These are phyloP conservation scores for Cyberlindnera xishuangbannaensis DNA, from an alignment of 805 yeast genomes.

Conservation along the genomic window DNA sequence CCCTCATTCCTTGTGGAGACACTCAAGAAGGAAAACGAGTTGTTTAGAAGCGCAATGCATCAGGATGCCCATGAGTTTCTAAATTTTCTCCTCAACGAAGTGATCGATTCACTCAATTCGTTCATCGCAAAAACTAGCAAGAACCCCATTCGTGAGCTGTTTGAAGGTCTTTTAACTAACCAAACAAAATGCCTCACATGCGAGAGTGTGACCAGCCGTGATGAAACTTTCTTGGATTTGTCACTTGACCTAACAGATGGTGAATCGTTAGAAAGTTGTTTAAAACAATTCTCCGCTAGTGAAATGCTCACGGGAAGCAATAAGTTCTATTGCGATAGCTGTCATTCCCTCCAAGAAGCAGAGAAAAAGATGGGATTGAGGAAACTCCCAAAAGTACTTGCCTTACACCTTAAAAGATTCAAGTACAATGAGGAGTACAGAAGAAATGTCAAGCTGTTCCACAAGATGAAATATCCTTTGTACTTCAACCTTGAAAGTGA, in stretches of 20 bases:
- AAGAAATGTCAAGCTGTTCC: slow-evolving; percentile 79
- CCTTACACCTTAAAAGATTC: slow-evolving; percentile 86
- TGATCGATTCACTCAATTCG: slow-evolving; percentile 38
- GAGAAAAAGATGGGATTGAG: slow-evolving; percentile 81
- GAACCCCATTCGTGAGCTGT: slow-evolving; percentile 61
- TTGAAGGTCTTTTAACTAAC: slow-evolving; percentile 80
- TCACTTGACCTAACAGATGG: slow-evolving; percentile 78
- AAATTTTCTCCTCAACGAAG: slow-evolving; percentile 77
- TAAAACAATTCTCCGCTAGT: slow-evolving; percentile 75
- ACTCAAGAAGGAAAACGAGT: slow-evolving; percentile 72
- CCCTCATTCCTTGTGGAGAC: slow-evolving; percentile 71
- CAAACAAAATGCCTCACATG: slow-evolving; percentile 89
- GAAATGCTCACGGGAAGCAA: slow-evolving; percentile 84
- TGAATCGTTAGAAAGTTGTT: slow-evolving; percentile 67
- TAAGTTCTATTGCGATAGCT: slow-evolving; percentile 88
- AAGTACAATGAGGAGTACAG: slow-evolving; percentile 82
- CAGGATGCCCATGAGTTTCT: slow-evolving; percentile 98
- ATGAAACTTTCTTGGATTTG: slow-evolving; percentile 82
- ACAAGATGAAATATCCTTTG: slow-evolving; percentile 76
- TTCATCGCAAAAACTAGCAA: slow-evolving; percentile 28
- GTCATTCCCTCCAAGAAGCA: slow-evolving; percentile 90
- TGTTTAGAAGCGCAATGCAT: slow-evolving; percentile 89
- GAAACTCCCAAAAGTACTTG: slow-evolving; percentile 68
- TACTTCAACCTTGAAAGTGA: slow-evolving; percentile 46
- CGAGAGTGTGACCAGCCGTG: slow-evolving; percentile 73